Evolutionary conservation across 345 rosid genomes (phyloP).

Genomic region (Pseudoturritis turrita): DNA sequence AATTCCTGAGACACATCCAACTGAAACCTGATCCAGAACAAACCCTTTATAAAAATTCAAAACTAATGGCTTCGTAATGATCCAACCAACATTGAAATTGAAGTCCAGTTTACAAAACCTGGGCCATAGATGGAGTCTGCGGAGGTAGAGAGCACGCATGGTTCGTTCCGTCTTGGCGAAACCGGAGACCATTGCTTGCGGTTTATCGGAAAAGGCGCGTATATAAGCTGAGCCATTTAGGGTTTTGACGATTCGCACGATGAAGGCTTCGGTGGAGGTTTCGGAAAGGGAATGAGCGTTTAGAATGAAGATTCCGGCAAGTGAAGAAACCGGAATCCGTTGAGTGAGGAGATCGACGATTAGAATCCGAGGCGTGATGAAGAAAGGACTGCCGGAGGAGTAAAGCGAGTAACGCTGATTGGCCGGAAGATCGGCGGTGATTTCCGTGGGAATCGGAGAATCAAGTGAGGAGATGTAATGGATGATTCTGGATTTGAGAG

Average conservation of each 20-base stretch:
- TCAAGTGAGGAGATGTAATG: constrained; percentile 35
- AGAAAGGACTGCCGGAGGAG: constrained; percentile 61
- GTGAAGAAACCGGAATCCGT: constrained; percentile 50
- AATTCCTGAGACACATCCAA: constrained; percentile 85
- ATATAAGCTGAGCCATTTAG: constrained; percentile 43
- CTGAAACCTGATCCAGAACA: constrained; percentile 84
- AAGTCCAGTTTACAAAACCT: constrained; percentile 57
- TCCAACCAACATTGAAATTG: neutral
- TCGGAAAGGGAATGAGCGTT: constrained; percentile 68
- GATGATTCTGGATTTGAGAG: constrained; percentile 62
- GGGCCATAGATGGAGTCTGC: constrained; percentile 82
- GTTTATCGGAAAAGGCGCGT: constrained; percentile 74
- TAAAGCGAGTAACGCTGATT: constrained; percentile 74
- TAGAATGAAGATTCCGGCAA: constrained; percentile 64
- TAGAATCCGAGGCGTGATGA: constrained; percentile 84
- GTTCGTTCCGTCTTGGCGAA: constrained; percentile 87
- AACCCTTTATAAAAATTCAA: neutral
- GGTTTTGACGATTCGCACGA: constrained; percentile 64
- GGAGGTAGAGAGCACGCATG: constrained; percentile 69
- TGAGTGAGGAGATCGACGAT: constrained; percentile 77
- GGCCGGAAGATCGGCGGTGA: constrained; percentile 79
- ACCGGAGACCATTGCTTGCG: constrained; percentile 87
- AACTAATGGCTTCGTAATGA: neutral
- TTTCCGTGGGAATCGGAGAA: constrained; percentile 48
- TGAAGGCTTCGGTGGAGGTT: constrained; percentile 90